phyloP scores from a whole-genome alignment of 306 rosid species.

The Malus orientalis region DNA sequence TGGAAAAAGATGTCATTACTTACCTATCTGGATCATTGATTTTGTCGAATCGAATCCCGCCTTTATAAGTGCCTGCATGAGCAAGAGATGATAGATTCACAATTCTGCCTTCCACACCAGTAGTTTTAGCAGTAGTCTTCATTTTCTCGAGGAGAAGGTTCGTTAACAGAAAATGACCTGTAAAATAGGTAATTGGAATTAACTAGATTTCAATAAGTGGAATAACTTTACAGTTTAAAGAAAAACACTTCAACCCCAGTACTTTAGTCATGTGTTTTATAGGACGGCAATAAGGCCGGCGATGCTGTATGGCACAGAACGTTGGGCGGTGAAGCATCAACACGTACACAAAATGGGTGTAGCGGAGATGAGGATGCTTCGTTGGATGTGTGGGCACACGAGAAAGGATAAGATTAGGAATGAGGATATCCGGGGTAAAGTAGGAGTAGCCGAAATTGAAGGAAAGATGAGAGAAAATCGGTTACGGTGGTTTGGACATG shows the following conservation, averaged over 20 bases:
- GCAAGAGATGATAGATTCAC: slow-evolving; percentile 83
- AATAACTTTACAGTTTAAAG: background rate
- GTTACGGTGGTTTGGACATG: too few species aligned
- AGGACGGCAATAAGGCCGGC: too few species aligned
- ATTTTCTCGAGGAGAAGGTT: slow-evolving; percentile 73
- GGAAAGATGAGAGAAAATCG: too few species aligned
- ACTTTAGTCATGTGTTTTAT: too few species aligned
- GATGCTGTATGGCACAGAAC: too few species aligned
- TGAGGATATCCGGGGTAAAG: too few species aligned
- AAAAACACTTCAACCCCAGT: background rate
- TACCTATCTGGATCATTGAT: slow-evolving; percentile 63
- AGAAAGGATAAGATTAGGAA: too few species aligned
- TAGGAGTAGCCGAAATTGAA: too few species aligned
- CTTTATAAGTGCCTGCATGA: slow-evolving; percentile 47
- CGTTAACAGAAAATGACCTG: slow-evolving; percentile 82
- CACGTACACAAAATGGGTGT: too few species aligned
- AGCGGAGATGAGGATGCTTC: too few species aligned
- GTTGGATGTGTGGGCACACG: too few species aligned
- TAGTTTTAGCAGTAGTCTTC: slow-evolving; percentile 59
- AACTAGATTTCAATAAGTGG: background rate
- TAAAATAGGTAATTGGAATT: background rate
- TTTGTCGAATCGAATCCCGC: slow-evolving; percentile 57
- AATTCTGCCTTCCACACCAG: slow-evolving; percentile 79
- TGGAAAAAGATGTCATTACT: background rate
- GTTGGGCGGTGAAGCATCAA: too few species aligned